Evolutionary conservation across 2,329 filamentous ascomycete species (phyloP).

Genomic region (Arthroderma uncinatum): DNA sequence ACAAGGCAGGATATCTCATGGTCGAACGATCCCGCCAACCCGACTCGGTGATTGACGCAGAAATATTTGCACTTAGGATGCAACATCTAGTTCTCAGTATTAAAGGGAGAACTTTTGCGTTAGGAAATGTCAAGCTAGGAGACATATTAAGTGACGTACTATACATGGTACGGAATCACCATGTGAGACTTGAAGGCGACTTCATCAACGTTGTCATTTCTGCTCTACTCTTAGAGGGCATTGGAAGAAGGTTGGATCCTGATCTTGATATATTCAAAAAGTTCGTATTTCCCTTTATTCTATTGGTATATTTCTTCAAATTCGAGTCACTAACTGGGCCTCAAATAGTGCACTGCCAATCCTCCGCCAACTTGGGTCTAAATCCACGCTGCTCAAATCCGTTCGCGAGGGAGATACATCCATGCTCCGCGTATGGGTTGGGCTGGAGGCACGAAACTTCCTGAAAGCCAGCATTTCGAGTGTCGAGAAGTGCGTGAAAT

Average conservation of each 20-base stretch:
- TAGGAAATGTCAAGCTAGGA: slow-evolving; percentile 91
- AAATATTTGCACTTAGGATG: slow-evolving; percentile 92
- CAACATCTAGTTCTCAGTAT: slow-evolving; percentile 87
- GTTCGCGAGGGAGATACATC: slow-evolving; percentile 63
- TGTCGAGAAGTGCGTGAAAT: slow-evolving; percentile 81
- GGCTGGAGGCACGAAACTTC: slow-evolving; percentile 77
- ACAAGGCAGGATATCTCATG: slow-evolving; percentile 91
- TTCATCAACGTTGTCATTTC: slow-evolving; percentile 98
- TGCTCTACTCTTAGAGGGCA: slow-evolving; percentile 85
- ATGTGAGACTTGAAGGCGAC: slow-evolving; percentile 89
- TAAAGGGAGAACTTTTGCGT: slow-evolving; percentile 78
- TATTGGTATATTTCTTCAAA: neutral
- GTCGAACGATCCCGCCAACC: slow-evolving; percentile 89
- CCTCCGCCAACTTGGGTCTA: slow-evolving; percentile 68
- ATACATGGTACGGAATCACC: slow-evolving; percentile 80
- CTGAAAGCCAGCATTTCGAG: slow-evolving; percentile 84
- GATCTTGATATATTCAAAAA: slow-evolving; percentile 74
- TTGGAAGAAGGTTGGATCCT: slow-evolving; percentile 76
- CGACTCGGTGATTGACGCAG: slow-evolving; percentile 73
- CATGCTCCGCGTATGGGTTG: slow-evolving; percentile 85
- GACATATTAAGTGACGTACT: slow-evolving; percentile 87
- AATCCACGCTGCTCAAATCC: slow-evolving; percentile 44
- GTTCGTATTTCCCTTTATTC: slow-evolving; percentile 32
- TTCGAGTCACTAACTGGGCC: slow-evolving; percentile 10
- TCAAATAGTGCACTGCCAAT: slow-evolving; percentile 71